Conservation (phyloP, 2,329 filamentous ascomycete genomes). For the Claviceps arundinis region DNA sequence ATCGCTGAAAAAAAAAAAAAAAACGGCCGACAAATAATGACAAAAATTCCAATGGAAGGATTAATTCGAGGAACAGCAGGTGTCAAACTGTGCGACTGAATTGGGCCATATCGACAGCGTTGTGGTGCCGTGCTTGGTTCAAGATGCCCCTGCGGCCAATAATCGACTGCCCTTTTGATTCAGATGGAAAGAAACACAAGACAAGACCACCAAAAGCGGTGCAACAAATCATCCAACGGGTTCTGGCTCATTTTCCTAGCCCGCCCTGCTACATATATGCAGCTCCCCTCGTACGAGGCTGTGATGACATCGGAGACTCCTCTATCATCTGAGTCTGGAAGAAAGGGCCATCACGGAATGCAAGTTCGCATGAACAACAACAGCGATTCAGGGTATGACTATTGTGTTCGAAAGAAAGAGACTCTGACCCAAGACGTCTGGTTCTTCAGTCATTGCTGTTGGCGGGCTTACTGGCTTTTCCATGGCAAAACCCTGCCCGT, state of each 20-base stretch:
- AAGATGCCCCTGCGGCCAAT: not conserved
- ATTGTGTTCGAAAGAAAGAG: not conserved
- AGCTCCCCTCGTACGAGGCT: not conserved
- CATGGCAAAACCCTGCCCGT: not conserved
- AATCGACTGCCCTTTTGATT: not conserved
- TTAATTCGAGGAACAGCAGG: not conserved
- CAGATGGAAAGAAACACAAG: not conserved
- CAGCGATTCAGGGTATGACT: not conserved
- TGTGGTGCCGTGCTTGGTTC: not conserved
- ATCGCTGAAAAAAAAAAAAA: not conserved
- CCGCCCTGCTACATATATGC: too few species aligned
- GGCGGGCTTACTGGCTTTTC: not conserved
- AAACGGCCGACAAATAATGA: not conserved
- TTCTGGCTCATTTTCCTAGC: not conserved
- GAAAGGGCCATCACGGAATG: not conserved
- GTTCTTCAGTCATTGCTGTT: not conserved
- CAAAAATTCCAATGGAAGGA: not conserved
- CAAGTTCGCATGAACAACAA: not conserved
- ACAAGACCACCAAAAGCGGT: not conserved
- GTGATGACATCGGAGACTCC: too few species aligned
- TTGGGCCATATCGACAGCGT: not conserved
- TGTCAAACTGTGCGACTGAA: not conserved
- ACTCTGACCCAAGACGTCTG: not conserved
- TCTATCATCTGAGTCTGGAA: not conserved
- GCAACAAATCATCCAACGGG: not conserved